Base-by-base conservation (phyloP, 768 basidiomycete species). In the Collybiopsis luxurians region DNA sequence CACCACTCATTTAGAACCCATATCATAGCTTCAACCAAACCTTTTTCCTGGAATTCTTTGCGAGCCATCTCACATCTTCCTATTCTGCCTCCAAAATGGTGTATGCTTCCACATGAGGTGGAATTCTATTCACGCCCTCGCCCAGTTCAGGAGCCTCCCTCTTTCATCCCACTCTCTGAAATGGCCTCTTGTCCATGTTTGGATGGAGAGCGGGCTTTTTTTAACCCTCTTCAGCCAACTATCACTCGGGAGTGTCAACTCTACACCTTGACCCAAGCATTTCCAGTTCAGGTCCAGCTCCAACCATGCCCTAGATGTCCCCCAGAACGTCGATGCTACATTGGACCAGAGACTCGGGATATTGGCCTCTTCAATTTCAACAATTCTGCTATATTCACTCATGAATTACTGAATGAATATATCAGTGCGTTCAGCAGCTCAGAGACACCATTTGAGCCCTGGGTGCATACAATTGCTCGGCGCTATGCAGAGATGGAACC, bases 281-380 rank as follows among this genome's bases (percentile, higher is more conserved):
- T 34, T 34, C 5, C 6, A 5, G 13, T 13, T 34, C 31, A 34
- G 13, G 13, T 34, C 31, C 6, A 34, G 31, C 31, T 57, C n/a
- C 55, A 57, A 11, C 30, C 5, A n/a, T 57, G 55, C 43, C 47
- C 48, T 31, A 17, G 27, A 3, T 63, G 62, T 57, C 48, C 51
- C 1, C 36, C 46, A 24, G 34, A 6, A 13, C 55, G 30, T 2
- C 57, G 43, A 19, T 59, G 57, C 4, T 68, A 53, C 28, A 67
- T 74, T 43, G 71, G 72, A 5, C 71, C 71, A 2, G 72, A 75
- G 28, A 59, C 61, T 12, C 19, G 56, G 6, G 51, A 62, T 2
- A 12, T 62, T 10, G 71, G 72, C 0, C 10, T 74, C 1, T 72
- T 75, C 57, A 75, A 75, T 55, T 66, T 62, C 39, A 73, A 75